Evolutionary conservation across 2,329 filamentous ascomycete species (phyloP), one percentile per base, ranked within the genome.

Genomic region (Beauveria scarabaeidicola): DNA sequence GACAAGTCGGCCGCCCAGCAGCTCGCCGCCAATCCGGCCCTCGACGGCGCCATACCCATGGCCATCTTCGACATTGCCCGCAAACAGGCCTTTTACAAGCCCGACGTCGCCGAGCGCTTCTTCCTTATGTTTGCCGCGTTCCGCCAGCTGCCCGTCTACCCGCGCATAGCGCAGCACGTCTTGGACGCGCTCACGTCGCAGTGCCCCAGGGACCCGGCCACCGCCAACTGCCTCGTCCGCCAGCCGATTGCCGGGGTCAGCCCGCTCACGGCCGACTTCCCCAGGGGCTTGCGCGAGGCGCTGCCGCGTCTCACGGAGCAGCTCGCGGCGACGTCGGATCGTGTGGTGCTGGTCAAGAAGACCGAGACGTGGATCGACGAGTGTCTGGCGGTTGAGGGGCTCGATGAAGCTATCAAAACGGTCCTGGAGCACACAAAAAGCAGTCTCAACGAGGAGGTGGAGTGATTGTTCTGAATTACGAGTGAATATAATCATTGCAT

Each of bases 1-100:
- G 72, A 78, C 64, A 74, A 78, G 60, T 72, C 78, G 59, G 73
- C 75, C 1, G 71, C 74, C 4, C 69, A 74, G 64, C 77, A 78
- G 58, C 76, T 96, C 63, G 48, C 55, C 68, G 85, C 84, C 60
- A 93, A 91, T 52, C 91, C 93, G 4, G 91, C 91, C 10, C 80
- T 97, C 63, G 90, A 89, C 62, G 94, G 94, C n/a, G 94, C 91
- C 17, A 96, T 99, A 65, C 92, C 94, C 2, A 82, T 91, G 59
- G 91, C 93, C 43, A 90, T 99, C 52, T 97, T 96, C 69, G 91
- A 96, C 68, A 85, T 90, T 23, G 87, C 91, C 6, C 85, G 86
- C 75, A 90, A 88, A 71, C 87, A 96, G 67, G 82, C 88, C 56
- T 85, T 89, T 64, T 85, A 87, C 70, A 83, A 82, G 61, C 74